Evolutionary conservation across 2,329 filamentous ascomycete genomes (phyloP), one percentile per base, ranked within the genome.

Genomic region (Mycogone perniciosa): DNA sequence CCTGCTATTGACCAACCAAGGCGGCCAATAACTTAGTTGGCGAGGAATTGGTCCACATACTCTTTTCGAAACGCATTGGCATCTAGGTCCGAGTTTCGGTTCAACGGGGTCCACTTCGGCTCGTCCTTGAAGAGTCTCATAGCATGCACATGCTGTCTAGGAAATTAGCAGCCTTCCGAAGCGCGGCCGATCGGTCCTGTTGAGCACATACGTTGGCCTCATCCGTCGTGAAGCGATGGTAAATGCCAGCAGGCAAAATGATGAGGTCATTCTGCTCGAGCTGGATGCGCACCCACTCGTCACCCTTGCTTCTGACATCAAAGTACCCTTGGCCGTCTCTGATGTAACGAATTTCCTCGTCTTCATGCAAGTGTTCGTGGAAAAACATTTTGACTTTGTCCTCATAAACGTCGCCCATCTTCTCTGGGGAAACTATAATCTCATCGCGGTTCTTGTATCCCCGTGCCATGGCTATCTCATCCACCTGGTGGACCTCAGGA

Each of bases 51-150:
- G 51, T 66, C 60, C 38, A 96, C 73, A 63, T 99, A 99, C 44
- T 82, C 80, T 76, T 89, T 81, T 52, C 93, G 82, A 67, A 84
- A 87, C 47, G 77, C 71, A 70, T 97, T 99, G 53, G 67, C 67
- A 65, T 97, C 89, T 40, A 96, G 80, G 44, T 92, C 86, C 4
- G 74, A 71, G 6, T 80, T 82, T 51, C 93, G 82, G 73, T 96
- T 95, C 59, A 99, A 71, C 10, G 93, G 88, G 34, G 90, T 97
- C 93, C 93, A 99, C 72, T 97, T 96, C 33, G 93, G 93, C 71
- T 97, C 91, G 58, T 97, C 93, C 74, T 97, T 91, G 80, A 97
- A 99, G 46, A 99, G 76, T 51, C 93, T 81, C 89, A 97, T 92
- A 10, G 93, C 93, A 65, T 95, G 88, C 59, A 96, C 89, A 65